Conservation (phyloP, 768 basidiomycete species). For the Suillus luteus region DNA sequence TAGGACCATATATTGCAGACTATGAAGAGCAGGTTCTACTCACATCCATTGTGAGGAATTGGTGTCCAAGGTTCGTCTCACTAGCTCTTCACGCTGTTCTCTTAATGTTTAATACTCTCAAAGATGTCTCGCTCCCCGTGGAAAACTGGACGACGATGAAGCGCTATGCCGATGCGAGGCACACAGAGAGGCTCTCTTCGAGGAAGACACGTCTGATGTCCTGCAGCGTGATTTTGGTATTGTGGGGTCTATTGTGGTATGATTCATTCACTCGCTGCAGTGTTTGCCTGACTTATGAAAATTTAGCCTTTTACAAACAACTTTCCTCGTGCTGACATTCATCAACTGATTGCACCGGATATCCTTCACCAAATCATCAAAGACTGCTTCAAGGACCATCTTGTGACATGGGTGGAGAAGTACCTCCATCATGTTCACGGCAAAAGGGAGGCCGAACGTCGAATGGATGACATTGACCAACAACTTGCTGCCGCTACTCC, state of each 20-base stretch:
- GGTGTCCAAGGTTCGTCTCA: too few species aligned
- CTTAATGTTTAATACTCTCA: too few species aligned
- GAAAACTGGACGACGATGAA: slow-evolving; percentile 18
- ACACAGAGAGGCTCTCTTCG: slow-evolving; percentile 25
- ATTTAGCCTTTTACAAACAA: not conserved
- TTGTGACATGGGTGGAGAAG: slow-evolving; percentile 38
- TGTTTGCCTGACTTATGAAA: not conserved
- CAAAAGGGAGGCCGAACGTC: not conserved
- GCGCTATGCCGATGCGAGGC: slow-evolving; percentile 19
- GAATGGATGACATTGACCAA: too few species aligned
- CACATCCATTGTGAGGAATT: too few species aligned
- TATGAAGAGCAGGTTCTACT: too few species aligned
- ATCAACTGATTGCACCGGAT: slow-evolving; percentile 11
- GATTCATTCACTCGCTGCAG: not conserved
- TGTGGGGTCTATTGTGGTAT: slow-evolving; percentile 33
- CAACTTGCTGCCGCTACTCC: too few species aligned
- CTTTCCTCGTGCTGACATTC: not conserved
- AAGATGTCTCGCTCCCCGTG: too few species aligned
- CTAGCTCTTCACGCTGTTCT: too few species aligned
- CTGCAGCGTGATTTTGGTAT: slow-evolving; percentile 40
- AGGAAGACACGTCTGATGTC: slow-evolving; percentile 8
- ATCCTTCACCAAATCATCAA: slow-evolving; percentile 14
- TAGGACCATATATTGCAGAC: too few species aligned
- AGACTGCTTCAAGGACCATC: slow-evolving; percentile 42
- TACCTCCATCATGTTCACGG: slow-evolving; percentile 28